Evolutionary conservation across 352 stramenopile genomes (phyloP).

Genomic region (Globisporangium cederbergense): DNA sequence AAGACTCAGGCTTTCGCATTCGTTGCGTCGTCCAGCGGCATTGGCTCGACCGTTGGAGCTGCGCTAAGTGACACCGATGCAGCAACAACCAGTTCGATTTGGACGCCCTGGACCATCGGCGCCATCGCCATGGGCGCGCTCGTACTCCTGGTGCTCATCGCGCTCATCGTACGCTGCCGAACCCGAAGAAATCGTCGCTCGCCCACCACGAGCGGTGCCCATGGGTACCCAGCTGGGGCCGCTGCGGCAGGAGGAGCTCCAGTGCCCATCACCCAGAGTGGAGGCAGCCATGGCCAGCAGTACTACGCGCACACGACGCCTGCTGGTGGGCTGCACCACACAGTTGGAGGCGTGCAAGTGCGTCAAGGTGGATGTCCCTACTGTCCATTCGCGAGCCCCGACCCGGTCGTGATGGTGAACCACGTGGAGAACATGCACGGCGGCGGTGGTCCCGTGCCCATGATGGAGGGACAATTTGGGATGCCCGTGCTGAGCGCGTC

Average conservation of each 20-base stretch:
- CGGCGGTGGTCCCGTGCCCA: slow-evolving; percentile 14
- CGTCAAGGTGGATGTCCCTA: slow-evolving; percentile 44
- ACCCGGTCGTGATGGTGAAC: slow-evolving; percentile 60
- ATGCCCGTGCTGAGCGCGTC: slow-evolving; percentile 15
- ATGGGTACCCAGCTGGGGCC: slow-evolving; percentile 10
- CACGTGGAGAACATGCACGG: slow-evolving; percentile 57
- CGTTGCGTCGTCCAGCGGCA: slow-evolving; percentile 74
- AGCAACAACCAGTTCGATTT: slow-evolving; percentile 30
- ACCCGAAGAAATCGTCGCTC: slow-evolving; percentile 20
- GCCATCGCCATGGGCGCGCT: slow-evolving; percentile 42
- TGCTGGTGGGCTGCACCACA: slow-evolving; percentile 12
- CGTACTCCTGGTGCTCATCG: slow-evolving; percentile 47
- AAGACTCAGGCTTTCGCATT: slow-evolving; percentile 70
- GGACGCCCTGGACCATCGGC: slow-evolving; percentile 55
- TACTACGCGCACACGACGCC: slow-evolving; percentile 22
- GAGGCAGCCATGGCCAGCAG: neutral
- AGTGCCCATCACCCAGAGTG: neutral
- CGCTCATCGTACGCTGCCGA: slow-evolving; percentile 31
- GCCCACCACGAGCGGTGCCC: neutral
- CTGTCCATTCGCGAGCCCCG: slow-evolving; percentile 43
- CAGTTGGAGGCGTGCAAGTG: neutral
- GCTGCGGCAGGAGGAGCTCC: neutral
- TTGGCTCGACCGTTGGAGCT: slow-evolving; percentile 43
- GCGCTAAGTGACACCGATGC: neutral
- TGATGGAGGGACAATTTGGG: slow-evolving; percentile 17